phyloP scores from a whole-genome alignment of 176 grass and related monocot species.

The Saccharum officinarum region DNA sequence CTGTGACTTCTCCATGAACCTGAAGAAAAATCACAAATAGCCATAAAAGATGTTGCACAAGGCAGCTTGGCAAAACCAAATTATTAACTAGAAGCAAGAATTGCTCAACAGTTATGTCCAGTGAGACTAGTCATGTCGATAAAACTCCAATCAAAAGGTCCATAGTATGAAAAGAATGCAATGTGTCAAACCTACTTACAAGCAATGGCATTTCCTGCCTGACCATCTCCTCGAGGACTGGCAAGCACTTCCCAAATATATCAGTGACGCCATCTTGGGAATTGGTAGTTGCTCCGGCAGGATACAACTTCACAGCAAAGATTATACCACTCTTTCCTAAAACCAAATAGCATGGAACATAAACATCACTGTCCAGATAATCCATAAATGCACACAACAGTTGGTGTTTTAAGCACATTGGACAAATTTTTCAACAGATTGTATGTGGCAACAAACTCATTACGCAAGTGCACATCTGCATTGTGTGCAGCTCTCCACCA shows the following conservation, averaged over 20 bases:
- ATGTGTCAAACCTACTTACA: constrained; percentile 50
- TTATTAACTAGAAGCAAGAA: not conserved
- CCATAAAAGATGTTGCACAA: constrained; percentile 20
- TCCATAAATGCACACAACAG: not conserved
- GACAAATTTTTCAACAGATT: constrained; percentile 6
- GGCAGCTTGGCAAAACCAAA: not conserved
- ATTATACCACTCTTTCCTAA: constrained; percentile 74
- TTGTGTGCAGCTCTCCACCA: not conserved
- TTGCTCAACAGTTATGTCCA: not conserved
- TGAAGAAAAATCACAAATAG: constrained; percentile 38
- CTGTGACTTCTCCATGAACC: constrained; percentile 98
- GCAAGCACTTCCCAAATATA: constrained; percentile 80
- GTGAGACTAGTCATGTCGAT: not conserved
- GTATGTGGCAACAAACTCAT: not conserved
- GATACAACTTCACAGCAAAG: constrained; percentile 86
- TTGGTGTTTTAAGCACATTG: not conserved
- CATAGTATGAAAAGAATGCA: not conserved
- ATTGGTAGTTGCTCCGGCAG: constrained; percentile 94
- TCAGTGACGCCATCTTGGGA: constrained; percentile 93
- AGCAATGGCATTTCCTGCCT: constrained; percentile 86
- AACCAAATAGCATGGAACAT: constrained; percentile 20
- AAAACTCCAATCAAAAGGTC: constrained; percentile 1
- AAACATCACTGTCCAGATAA: constrained; percentile 15
- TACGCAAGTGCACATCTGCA: not conserved
- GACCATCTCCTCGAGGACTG: constrained; percentile 87